phyloP scores from a whole-genome alignment of 2,329 filamentous ascomycete genomes.

The Xylariomycetidae sp. region DNA sequence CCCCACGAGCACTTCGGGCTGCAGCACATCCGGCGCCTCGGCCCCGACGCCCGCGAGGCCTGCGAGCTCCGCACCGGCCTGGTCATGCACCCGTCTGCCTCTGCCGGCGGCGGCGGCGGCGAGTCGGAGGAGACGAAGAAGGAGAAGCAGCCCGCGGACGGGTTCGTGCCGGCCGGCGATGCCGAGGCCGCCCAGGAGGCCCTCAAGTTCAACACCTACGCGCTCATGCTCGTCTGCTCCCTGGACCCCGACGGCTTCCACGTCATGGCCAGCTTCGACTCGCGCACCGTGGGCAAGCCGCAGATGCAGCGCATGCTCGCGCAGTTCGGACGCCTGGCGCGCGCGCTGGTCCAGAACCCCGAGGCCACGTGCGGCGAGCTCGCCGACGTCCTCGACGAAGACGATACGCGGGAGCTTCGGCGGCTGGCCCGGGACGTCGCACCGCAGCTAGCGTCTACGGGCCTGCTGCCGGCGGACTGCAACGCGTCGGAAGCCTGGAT shows the following conservation, averaged over 20 bases:
- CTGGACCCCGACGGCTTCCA: slow-evolving; percentile 49
- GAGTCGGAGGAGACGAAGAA: slow-evolving; percentile 18
- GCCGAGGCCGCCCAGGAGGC: slow-evolving; percentile 54
- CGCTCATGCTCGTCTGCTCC: slow-evolving; percentile 60
- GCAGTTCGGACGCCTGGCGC: slow-evolving; percentile 45
- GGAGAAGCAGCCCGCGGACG: slow-evolving; percentile 37
- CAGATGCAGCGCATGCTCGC: slow-evolving; percentile 48
- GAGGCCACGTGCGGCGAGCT: slow-evolving; percentile 29
- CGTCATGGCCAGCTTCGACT: slow-evolving; percentile 60
- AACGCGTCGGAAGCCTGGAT: slow-evolving; percentile 30
- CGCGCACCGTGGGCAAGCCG: slow-evolving; percentile 45
- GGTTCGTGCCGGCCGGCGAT: slow-evolving; percentile 49
- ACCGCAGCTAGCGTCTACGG: slow-evolving; percentile 13
- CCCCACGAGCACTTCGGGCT: slow-evolving; percentile 59
- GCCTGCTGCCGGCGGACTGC: slow-evolving; percentile 16
- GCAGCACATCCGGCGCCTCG: slow-evolving; percentile 53
- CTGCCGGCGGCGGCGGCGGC: too few relatives aligned
- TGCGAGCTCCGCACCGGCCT: slow-evolving; percentile 51
- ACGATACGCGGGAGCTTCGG: slow-evolving; percentile 29
- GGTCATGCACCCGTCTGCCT: slow-evolving; percentile 44
- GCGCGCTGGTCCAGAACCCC: slow-evolving; percentile 38
- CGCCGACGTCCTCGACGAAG: slow-evolving; percentile 27
- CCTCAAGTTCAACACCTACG: slow-evolving; percentile 53
- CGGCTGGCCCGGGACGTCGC: slow-evolving; percentile 20
- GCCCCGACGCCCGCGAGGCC: slow-evolving; percentile 46